Conservation (phyloP, 1,139 yeast species). For the Lodderomyces metapsilosis region DNA sequence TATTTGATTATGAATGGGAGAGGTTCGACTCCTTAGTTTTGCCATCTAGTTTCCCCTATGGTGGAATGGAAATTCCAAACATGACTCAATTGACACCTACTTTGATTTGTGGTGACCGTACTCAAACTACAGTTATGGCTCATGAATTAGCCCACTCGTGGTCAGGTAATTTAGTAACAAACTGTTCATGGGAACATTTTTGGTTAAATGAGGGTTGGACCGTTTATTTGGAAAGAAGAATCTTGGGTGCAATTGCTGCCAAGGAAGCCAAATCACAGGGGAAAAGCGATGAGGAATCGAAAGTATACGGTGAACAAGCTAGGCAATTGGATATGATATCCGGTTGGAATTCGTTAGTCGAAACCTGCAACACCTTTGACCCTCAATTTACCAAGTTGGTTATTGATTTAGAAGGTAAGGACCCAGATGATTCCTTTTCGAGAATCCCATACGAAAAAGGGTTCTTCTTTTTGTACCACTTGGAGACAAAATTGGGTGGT, state of each 20-base stretch:
- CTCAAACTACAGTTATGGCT: constrained; percentile 37
- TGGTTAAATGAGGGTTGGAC: constrained; percentile 45
- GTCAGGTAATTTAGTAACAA: constrained; percentile 39
- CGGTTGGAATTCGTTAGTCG: constrained; percentile 31
- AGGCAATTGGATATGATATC: constrained; percentile 32
- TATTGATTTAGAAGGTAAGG: constrained; percentile 26
- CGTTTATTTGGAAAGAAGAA: constrained; percentile 37
- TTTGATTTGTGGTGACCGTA: constrained; percentile 32
- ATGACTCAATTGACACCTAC: constrained; percentile 40
- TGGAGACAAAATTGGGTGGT: constrained; percentile 31
- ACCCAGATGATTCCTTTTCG: constrained; percentile 38
- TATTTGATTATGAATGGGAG: constrained; percentile 36
- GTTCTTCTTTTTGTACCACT: constrained; percentile 29
- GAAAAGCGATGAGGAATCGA: constrained; percentile 15
- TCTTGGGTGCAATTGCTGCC: constrained; percentile 31
- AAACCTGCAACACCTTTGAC: constrained; percentile 20
- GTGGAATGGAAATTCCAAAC: constrained; percentile 43
- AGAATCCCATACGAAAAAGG: constrained; percentile 39
- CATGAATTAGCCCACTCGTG: constrained; percentile 42
- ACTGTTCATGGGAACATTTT: constrained; percentile 38
- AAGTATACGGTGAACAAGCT: constrained; percentile 26
- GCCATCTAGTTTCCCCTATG: constrained; percentile 37
- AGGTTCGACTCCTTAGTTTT: constrained; percentile 33
- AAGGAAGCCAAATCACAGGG: constrained; percentile 24
- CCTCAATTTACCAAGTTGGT: constrained; percentile 26